Base-by-base conservation (phyloP, 768 basidiomycete genomes). In the Russula dissimulans region DNA sequence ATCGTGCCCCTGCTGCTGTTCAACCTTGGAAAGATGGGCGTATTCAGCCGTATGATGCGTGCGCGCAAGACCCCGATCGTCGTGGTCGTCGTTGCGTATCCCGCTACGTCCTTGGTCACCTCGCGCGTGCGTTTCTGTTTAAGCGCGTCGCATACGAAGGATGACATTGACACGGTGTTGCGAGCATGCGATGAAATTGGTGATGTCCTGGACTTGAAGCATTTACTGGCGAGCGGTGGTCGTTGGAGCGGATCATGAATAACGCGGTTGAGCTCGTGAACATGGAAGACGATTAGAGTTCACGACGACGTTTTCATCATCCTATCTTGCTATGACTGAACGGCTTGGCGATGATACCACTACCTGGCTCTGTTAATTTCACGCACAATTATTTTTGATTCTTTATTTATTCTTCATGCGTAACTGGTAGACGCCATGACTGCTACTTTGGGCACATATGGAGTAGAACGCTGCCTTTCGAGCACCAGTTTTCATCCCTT, bases 91-190 rank as follows among this genome's bases (percentile, higher is more conserved):
- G 92, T 97, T 7, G 86, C 84, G 31, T 95, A 95, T 70, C 89
- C 87, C 7, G 93, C 94, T 1, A 97, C 94, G 31, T 85, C 93
- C 15, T 81, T 97, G 43, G 84, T 93, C 62, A 91, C 91, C 10
- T 81, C 84, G 46, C 82, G 97, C 32, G 91, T 94, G 55, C 79
- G 97, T 67, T 97, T 98, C 79, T 98, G 97, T 70, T 79, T 97
- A 15, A 92, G 89, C 59, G 89, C 95, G 11, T 78, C 93, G 50
- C 97, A 99, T 78, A 98, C 95, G 58, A 99, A 99, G 77, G 89
- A 93, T 66, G 97, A 99, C 69, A 84, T 98, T 59, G 97, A 99
- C 74, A 75, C 76, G 12, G 75, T 98, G 32, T 77, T 99, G 50
- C 75, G 80, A 45, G 95, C 95, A 8, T 91, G 87, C 68, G 92